Evolutionary conservation across 768 basidiomycete genomes (phyloP).

Genomic region (Boletus pseudopeckii): DNA sequence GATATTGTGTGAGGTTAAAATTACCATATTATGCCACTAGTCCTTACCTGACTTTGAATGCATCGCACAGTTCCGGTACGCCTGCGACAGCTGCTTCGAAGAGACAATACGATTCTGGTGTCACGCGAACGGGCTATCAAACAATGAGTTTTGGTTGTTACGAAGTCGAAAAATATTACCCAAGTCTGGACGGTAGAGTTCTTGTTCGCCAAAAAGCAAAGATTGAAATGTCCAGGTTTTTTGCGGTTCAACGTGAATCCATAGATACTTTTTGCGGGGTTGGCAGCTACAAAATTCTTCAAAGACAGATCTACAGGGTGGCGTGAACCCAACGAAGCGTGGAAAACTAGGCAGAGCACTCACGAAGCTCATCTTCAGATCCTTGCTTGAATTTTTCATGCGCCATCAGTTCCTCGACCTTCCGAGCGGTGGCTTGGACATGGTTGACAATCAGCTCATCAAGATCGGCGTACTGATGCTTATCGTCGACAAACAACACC

Average conservation of each 20-base stretch:
- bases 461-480: constrained; percentile 86
- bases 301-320: constrained; percentile 67
- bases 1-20: constrained; percentile 4
- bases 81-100: constrained; percentile 89
- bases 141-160: not conserved
- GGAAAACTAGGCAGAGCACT: constrained; percentile 32
- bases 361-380: constrained; percentile 86
- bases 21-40: not conserved
- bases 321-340: not conserved
- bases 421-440: constrained; percentile 88
- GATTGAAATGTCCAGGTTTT: constrained; percentile 87
- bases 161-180: constrained; percentile 43
- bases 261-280: constrained; percentile 93
- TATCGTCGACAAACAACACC: constrained; percentile 68
- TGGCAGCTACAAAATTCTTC: constrained; percentile 87
- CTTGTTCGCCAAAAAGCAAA: constrained; percentile 92
- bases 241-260: constrained; percentile 90
- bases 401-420: constrained; percentile 91
- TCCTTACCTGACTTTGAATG: constrained; percentile 84
- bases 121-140: constrained; percentile 75
- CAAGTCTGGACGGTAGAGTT: constrained; percentile 87
- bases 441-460: constrained; percentile 98
- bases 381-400: constrained; percentile 94
- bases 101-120: constrained; percentile 85
- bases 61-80: constrained; percentile 91